Base-by-base conservation (phyloP, 2,329 filamentous ascomycete genomes). In the Diaporthe caulivora region DNA sequence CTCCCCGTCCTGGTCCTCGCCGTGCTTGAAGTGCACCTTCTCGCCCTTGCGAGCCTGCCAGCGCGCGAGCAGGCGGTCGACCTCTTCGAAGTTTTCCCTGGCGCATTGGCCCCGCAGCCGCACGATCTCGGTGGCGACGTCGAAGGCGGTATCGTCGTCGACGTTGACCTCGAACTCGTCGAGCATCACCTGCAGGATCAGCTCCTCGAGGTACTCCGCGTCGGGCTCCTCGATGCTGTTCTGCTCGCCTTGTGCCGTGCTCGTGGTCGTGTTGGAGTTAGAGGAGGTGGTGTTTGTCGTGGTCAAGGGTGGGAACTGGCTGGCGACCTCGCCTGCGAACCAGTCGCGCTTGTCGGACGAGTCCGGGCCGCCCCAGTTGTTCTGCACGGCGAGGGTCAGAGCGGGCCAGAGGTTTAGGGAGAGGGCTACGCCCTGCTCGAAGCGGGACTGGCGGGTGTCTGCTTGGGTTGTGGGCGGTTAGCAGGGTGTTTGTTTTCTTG, bases 111-210 rank as follows among this genome's bases (percentile, higher is more conserved):
- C 86, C 78, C 91, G 87, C 76, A 96, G 84, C 69, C 87, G 87
- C 81, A 97, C 84, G 73, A 98, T 94, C 78, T 92, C 87, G 73
- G 87, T 86, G 13, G 95, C 95, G 9, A 97, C 90, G 72, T 92
- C 89, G 70, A 89, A 91, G 44, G 92, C 93, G 62, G 92, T 96
- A 78, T 95, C 95, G 82, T 99, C 97, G 79, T 98, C 97, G 37
- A 98, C 90, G 72, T 94, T 92, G 71, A 97, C 93, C 79, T 98
- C 95, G 80, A 98, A 99, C 83, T 99, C 97, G 84, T 98, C 97
- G 76, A 93, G 89, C 93, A 98, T 97, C 75, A 98, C 92, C 79
- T 98, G 94, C 60, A 98, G 86, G 62, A 98, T 87, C 68, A 97
- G 91, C 53, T 92, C 89, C 85, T 98, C 96, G 55, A 98, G 86